Evolutionary conservation across 257 asterid species (phyloP), one percentile per base, ranked within the genome.

Genomic region (Penstemon newberryi): DNA sequence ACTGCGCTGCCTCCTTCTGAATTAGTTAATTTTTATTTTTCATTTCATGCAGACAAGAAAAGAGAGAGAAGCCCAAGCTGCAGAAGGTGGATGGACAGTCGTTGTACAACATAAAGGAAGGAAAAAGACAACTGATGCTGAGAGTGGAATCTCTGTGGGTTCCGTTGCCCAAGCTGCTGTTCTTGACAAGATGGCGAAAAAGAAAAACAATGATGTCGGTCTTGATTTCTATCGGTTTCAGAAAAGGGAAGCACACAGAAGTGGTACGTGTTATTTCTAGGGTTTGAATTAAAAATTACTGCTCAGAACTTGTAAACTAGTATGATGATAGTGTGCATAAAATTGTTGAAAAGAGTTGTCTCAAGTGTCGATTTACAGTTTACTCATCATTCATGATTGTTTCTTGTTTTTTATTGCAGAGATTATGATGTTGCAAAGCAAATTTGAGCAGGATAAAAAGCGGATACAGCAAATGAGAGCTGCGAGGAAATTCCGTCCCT

Each of bases 1-100:
- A 25, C 2, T 25, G 33, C 2, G 7, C 37, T 75, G 75, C 38
- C 33, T 60, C 58, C 55, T 40, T 11, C 18, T 56, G 19, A 38
- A 12, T 33, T 46, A 3, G 53, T 69, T 25, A 38, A 64, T 71
- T 57, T 50, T 51, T 62, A 55, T 50, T 70, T 69, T 18, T 58
- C 33, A 56, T 40, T 37, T 19, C 59, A 7, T 70, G 63, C 93
- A 94, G 99, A 95, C 87, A 73, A 91, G 78, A 79, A 72, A 68
- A 60, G 95, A 84, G 78, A 83, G 79, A 75, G 95, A 87, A 82
- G 90, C 91, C 60, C 85, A 74, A 71, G 91, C 87, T 68, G 97
- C 90, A 43, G 97, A 87, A 70, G 97, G 85, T 74, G 99, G 99
- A 67, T 94, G 96, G 96, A 86, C 96, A 1, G 96, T 94, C 59